Evolutionary conservation across 2,329 filamentous ascomycete species (phyloP).

Genomic region (Hypoxylon sp.): DNA sequence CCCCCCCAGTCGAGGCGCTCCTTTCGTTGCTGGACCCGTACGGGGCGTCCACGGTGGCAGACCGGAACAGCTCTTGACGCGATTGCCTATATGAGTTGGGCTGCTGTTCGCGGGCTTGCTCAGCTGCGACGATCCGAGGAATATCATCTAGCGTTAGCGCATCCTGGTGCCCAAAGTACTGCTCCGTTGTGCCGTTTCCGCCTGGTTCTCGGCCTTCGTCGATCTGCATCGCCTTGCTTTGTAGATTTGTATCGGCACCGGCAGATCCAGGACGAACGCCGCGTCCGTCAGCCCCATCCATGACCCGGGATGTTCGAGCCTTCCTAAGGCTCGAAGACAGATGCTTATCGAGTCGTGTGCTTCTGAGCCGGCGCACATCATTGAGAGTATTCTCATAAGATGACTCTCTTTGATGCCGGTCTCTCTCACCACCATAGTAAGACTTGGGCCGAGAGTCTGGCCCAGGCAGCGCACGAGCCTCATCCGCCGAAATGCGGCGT

Average conservation of each 20-base stretch:
- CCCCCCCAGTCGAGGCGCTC: slow-evolving; percentile 64
- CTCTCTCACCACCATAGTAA: slow-evolving; percentile 71
- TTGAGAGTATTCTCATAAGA: slow-evolving; percentile 96
- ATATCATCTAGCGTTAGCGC: slow-evolving; percentile 96
- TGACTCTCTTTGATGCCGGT: slow-evolving; percentile 70
- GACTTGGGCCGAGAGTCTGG: slow-evolving; percentile 78
- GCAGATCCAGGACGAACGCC: slow-evolving; percentile 75
- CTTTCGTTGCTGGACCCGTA: slow-evolving; percentile 71
- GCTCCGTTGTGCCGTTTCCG: slow-evolving; percentile 74
- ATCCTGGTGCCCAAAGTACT: slow-evolving; percentile 90
- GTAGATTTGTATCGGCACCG: slow-evolving; percentile 63
- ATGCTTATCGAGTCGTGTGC: slow-evolving; percentile 92
- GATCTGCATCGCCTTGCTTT: slow-evolving; percentile 72
- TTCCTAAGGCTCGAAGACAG: slow-evolving; percentile 92
- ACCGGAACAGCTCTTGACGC: slow-evolving; percentile 71
- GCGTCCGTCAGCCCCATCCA: slow-evolving; percentile 81
- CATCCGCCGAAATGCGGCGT: slow-evolving; percentile 59
- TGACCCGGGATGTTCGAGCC: slow-evolving; percentile 87
- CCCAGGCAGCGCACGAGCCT: slow-evolving; percentile 62
- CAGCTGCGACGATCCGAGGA: slow-evolving; percentile 91
- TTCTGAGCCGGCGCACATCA: slow-evolving; percentile 89
- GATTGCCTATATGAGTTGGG: slow-evolving; percentile 81
- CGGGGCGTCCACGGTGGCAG: slow-evolving; percentile 65
- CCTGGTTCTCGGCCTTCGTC: slow-evolving; percentile 78
- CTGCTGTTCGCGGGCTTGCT: slow-evolving; percentile 90